Evolutionary conservation across 306 rosid genomes (phyloP).

Genomic region (Dalbergia oliveri): DNA sequence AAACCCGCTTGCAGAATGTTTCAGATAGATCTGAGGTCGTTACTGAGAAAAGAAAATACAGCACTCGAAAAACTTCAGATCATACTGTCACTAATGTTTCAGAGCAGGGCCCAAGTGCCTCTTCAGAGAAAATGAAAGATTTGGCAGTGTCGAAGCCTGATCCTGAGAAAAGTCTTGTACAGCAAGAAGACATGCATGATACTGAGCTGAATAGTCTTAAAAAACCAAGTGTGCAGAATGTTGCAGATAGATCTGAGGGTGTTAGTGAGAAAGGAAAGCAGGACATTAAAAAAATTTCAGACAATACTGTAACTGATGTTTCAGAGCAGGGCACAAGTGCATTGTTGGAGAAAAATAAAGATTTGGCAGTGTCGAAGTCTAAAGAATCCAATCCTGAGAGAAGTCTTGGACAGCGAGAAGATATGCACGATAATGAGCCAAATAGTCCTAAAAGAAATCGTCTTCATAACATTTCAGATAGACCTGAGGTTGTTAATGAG

Average conservation of each 20-base stretch:
- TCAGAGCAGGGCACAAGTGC: slow-evolving; percentile 43
- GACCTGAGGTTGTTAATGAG: slow-evolving; percentile 51
- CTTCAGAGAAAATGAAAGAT: slow-evolving; percentile 51
- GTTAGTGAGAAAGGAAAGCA: slow-evolving; percentile 51
- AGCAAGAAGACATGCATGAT: slow-evolving; percentile 39
- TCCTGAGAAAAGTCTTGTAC: slow-evolving; percentile 41
- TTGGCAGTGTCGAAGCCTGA: slow-evolving; percentile 41
- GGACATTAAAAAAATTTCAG: slow-evolving; percentile 44
- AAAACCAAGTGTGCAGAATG: slow-evolving; percentile 43
- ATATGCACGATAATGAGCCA: slow-evolving; percentile 33
- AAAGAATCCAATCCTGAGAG: slow-evolving; percentile 41
- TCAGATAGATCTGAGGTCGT: slow-evolving; percentile 52
- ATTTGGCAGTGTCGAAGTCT: slow-evolving; percentile 35
- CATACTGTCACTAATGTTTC: slow-evolving; percentile 44
- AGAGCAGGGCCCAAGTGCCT: slow-evolving; percentile 40
- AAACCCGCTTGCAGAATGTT: slow-evolving; percentile 46
- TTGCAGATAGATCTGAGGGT: slow-evolving; percentile 52
- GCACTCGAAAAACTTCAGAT: slow-evolving; percentile 43
- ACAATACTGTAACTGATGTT: slow-evolving; percentile 44
- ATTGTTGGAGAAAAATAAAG: slow-evolving; percentile 50
- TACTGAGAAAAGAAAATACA: slow-evolving; percentile 52
- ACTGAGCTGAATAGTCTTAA: slow-evolving; percentile 43
- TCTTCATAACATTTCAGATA: slow-evolving; percentile 44
- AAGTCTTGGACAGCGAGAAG: slow-evolving; percentile 38
- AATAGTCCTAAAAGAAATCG: slow-evolving; percentile 46